Evolutionary conservation across 345 rosid species (phyloP).

Genomic region (Hibiscus trionum): DNA sequence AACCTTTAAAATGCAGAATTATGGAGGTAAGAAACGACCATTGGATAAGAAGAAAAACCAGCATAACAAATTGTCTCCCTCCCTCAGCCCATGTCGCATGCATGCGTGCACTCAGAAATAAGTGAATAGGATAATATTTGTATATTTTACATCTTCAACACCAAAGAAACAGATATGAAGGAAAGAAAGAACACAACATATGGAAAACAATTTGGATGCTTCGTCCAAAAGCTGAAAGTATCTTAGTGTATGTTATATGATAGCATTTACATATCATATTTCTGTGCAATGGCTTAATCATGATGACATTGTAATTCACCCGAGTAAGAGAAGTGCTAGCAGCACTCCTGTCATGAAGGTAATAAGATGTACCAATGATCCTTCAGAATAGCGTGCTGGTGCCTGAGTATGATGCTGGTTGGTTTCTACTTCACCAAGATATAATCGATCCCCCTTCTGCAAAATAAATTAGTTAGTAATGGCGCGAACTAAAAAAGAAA

Average conservation of each 20-base stretch:
- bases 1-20: slow-evolving; percentile 44
- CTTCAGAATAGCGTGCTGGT: slow-evolving; percentile 86
- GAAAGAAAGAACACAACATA: background rate
- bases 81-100: background rate
- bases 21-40: background rate
- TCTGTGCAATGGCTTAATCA: background rate
- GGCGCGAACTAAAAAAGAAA: background rate
- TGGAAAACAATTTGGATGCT: background rate
- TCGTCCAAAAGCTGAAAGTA: background rate
- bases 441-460: slow-evolving; percentile 58
- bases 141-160: background rate
- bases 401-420: slow-evolving; percentile 77
- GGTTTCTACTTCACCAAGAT: slow-evolving; percentile 44
- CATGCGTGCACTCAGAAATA: background rate
- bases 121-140: background rate
- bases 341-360: slow-evolving; percentile 13
- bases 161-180: background rate
- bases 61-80: background rate
- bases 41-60: background rate
- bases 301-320: background rate
- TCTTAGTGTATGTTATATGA: slow-evolving; percentile 3
- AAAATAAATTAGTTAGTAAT: slow-evolving; percentile 16
- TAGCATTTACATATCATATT: background rate
- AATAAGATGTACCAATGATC: slow-evolving; percentile 57
- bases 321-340: background rate